Evolutionary conservation across 805 yeast species (phyloP), one percentile per base, ranked within the genome.

Genomic region (Suhomyces canberraensis): DNA sequence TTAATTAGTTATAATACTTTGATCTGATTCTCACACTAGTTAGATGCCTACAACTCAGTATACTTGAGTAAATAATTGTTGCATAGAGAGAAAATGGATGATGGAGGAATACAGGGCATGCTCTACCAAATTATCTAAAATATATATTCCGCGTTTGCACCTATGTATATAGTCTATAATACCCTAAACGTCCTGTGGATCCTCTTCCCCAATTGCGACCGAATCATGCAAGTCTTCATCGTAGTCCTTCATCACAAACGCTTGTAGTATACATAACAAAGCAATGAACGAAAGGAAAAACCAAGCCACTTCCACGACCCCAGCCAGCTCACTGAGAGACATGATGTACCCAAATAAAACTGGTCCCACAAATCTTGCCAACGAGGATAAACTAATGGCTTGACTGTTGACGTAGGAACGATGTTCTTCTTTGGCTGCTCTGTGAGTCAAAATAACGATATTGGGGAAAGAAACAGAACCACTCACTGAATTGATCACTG

Each of bases 381-480:
- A 47, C 5, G 67, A 62, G 36, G 55, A 44, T 42, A 61, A 48
- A 41, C 65, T 58, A 60, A 63, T 51, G 7, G 61, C 50, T 16
- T 54, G 45, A 25, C 65, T 52, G 38, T 63, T 63, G 27, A 63
- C 61, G 34, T 61, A 63, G 0, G 68, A 65, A 8, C 68, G 49
- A 42, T 62, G 66, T 38, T 52, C 41, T 21, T 52, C 53, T 4
- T 52, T 48, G 1, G 68, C 66, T 3, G 68, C 66, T 4, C 69
- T 51, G 39, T 63, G 69, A 33, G 52, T 58, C 8, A 63, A 48
- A 2, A 63, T 39, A 58, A 54, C 54, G 16, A 61, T 52, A 35
- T 63, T 69, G 8, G 68, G 66, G 54, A 60, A 46, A 1, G 69
- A 66, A 0, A 66, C 61, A 7, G 65, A 56, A 6, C 50, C 45